phyloP scores from a whole-genome alignment of 805 yeast species.

The Torulaspora maleeae region DNA sequence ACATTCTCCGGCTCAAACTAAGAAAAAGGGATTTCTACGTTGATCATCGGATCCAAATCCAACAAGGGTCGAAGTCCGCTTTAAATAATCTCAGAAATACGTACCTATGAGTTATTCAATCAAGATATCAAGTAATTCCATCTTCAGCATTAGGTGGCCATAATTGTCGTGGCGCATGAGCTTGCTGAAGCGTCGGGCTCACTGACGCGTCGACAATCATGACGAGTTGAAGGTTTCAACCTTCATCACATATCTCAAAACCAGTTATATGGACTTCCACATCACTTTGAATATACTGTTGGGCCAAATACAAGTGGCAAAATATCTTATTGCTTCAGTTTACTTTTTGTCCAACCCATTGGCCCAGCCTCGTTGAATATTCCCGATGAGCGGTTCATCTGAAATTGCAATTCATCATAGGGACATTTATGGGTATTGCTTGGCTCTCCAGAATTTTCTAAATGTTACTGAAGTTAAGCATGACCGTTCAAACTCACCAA shows the following conservation, averaged over 20 bases:
- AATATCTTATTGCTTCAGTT: neutral
- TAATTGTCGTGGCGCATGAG: constrained; percentile 1
- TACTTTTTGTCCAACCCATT: neutral
- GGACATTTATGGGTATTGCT: constrained; percentile 27
- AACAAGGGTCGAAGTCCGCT: neutral
- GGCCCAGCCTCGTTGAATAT: neutral
- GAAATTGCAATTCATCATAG: constrained; percentile 15
- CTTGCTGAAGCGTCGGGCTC: neutral
- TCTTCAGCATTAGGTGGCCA: neutral
- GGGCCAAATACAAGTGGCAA: neutral
- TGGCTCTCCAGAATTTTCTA: constrained; percentile 27
- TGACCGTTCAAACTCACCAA: constrained; percentile 36
- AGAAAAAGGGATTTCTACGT: constrained; percentile 80
- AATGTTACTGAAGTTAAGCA: constrained; percentile 28
- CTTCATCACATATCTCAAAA: neutral
- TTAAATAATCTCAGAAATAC: neutral
- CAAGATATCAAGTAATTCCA: neutral
- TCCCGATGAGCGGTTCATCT: constrained; percentile 10
- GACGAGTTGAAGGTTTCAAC: neutral
- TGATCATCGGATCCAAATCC: constrained; percentile 17
- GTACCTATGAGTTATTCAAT: constrained; percentile 1
- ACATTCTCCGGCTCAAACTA: constrained; percentile 51
- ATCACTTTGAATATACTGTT: neutral
- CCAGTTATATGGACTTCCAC: neutral
- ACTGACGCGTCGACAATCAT: constrained; percentile 3